These are phyloP conservation scores for Fusarium sp. DNA, from an alignment of 2,329 filamentous ascomycete genomes.

Conservation along the genomic window DNA sequence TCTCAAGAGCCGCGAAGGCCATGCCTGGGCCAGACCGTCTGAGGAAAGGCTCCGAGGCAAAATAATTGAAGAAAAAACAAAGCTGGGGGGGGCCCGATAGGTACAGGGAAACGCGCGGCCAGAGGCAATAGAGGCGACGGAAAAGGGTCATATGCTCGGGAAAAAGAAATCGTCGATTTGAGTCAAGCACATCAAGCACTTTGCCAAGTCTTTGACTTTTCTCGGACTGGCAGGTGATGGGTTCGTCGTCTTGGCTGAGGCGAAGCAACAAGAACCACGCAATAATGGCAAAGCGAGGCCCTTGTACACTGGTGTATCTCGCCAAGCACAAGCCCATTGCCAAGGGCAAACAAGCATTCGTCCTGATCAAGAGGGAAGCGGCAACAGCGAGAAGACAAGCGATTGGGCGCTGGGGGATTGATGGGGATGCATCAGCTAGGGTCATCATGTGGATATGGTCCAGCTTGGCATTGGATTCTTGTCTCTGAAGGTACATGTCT, in stretches of 20 bases:
- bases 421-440: slow-evolving; percentile 25
- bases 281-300: not conserved
- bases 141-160: not conserved
- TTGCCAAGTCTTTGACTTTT: slow-evolving; percentile 23
- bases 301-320: slow-evolving; percentile 21
- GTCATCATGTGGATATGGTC: slow-evolving; percentile 22
- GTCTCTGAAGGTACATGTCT: not conserved
- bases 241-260: slow-evolving; percentile 29
- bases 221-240: slow-evolving; percentile 34
- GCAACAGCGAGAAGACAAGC: slow-evolving; percentile 6
- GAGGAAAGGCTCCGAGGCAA: not conserved
- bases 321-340: slow-evolving; percentile 38
- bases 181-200: slow-evolving; percentile 4
- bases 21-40: not conserved
- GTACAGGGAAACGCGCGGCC: not conserved
- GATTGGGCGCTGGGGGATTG: slow-evolving; percentile 25
- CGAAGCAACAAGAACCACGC: slow-evolving; percentile 25
- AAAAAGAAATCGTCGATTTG: slow-evolving; percentile 27
- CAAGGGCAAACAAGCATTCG: slow-evolving; percentile 40
- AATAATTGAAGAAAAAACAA: not conserved
- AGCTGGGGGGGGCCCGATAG: not conserved
- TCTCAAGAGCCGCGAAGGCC: slow-evolving; percentile 24
- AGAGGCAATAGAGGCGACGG: not conserved
- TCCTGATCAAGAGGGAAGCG: not conserved
- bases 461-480: slow-evolving; percentile 10